Percentiles rank a stretch among this genome's conserved stretches.
Conservation (phyloP, 2,329 filamentous ascomycete species). For the Xylariaceae sp. region DNA sequence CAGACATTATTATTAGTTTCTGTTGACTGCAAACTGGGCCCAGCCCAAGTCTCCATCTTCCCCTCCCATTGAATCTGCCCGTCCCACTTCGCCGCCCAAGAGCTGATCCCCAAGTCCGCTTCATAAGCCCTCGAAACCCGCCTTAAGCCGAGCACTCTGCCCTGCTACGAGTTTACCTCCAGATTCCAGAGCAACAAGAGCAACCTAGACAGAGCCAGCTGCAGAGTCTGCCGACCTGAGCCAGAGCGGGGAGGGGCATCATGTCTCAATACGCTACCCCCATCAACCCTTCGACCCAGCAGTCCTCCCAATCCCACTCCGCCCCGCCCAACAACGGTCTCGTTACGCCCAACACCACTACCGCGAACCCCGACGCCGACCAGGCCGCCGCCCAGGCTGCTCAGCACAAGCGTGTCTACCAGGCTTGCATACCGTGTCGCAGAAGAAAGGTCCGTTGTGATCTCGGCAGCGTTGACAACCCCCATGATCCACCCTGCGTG, state of each 20-base stretch:
- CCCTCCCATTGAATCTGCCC: not conserved
- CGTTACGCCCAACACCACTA: not conserved
- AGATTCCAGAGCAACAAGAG: no score
- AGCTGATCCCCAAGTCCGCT: not conserved
- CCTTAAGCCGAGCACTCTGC: conserved; percentile 22
- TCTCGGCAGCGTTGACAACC: conserved; percentile 79
- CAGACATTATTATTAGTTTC: no score
- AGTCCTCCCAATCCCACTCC: not conserved
- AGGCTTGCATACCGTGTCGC: conserved; percentile 59
- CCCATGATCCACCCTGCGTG: conserved; percentile 88
- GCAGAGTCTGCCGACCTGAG: no score
- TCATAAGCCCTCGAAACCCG: conserved; percentile 29
- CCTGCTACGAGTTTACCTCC: conserved; percentile 1
- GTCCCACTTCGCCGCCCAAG: not conserved
- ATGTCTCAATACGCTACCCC: no score
- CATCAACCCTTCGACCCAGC: not conserved
- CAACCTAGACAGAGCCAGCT: no score
- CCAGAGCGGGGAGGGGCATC: no score
- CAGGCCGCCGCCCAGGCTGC: conserved; percentile 3
- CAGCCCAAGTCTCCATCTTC: no score
- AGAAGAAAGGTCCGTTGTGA: conserved; percentile 60
- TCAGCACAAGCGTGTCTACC: conserved; percentile 59
- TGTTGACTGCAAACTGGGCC: no score
- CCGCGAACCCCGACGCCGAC: no score
- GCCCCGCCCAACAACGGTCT: not conserved